These are phyloP conservation scores for Penicillium sp. DNA, from an alignment of 2,329 filamentous ascomycete genomes.

Conservation along the genomic window DNA sequence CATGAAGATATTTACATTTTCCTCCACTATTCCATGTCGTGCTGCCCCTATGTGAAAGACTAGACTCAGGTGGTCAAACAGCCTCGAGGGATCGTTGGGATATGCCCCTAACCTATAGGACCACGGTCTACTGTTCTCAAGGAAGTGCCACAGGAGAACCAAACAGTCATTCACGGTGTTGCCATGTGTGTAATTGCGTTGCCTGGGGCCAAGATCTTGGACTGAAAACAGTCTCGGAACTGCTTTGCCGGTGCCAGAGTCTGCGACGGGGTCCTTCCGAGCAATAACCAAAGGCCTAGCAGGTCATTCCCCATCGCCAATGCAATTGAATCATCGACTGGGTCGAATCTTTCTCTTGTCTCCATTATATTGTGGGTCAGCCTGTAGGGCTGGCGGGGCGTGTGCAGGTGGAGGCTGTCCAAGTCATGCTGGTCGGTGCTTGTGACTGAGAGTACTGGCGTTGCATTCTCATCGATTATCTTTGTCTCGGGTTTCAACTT, in stretches of 20 bases:
- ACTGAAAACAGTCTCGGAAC: background rate
- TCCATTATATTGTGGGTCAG: conserved; percentile 5
- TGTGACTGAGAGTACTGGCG: background rate
- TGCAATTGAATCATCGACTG: background rate
- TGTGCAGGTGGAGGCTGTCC: background rate
- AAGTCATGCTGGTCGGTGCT: background rate
- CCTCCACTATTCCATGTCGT: no score
- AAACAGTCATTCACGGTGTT: no score
- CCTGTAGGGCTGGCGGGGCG: conserved; percentile 20
- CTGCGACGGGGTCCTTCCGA: background rate
- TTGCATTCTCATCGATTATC: background rate
- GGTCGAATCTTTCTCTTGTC: background rate
- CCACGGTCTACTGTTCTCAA: no score
- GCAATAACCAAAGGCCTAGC: background rate
- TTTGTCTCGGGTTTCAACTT: background rate
- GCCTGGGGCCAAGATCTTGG: background rate
- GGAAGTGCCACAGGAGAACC: no score
- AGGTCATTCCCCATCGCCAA: background rate
- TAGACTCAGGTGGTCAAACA: no score
- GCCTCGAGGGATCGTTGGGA: no score
- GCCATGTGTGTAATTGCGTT: background rate
- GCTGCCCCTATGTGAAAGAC: no score
- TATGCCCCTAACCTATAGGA: no score
- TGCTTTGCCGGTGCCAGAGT: background rate
- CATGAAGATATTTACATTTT: no score